phyloP scores from a whole-genome alignment of 345 rosid species.

The Angophora floribunda region DNA sequence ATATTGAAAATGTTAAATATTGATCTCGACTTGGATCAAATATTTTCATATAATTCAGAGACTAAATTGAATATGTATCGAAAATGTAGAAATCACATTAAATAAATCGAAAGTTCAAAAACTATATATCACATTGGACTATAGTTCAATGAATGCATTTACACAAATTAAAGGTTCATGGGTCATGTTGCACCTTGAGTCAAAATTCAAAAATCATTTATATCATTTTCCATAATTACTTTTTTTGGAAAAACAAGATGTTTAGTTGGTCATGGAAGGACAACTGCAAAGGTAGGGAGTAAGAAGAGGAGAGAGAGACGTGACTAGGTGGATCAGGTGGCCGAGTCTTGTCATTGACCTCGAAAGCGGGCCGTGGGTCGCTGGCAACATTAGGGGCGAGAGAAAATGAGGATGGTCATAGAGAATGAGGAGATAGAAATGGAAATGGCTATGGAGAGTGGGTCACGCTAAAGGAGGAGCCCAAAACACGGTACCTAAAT shows the following conservation, averaged over 20 bases:
- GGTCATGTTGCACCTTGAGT: accelerated
- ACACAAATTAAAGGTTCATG: too few species aligned
- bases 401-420: background rate
- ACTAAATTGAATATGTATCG: too few species aligned
- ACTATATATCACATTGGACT: background rate
- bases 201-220: too few species aligned
- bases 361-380: background rate
- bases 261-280: background rate
- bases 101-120: too few species aligned
- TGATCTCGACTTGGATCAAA: too few species aligned
- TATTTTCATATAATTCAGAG: accelerated
- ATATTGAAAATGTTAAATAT: too few species aligned
- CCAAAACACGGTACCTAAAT: too few species aligned
- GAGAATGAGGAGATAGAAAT: background rate
- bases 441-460: background rate
- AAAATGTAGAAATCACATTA: accelerated
- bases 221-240: background rate
- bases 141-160: too few species aligned
- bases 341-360: background rate
- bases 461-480: background rate
- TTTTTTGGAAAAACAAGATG: too few species aligned
- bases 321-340: background rate
- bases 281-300: background rate
- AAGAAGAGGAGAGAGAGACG: accelerated
- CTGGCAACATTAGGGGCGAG: background rate